phyloP scores from a whole-genome alignment of 2,329 filamentous ascomycete genomes.

The Bimuria novae-zelandiae region DNA sequence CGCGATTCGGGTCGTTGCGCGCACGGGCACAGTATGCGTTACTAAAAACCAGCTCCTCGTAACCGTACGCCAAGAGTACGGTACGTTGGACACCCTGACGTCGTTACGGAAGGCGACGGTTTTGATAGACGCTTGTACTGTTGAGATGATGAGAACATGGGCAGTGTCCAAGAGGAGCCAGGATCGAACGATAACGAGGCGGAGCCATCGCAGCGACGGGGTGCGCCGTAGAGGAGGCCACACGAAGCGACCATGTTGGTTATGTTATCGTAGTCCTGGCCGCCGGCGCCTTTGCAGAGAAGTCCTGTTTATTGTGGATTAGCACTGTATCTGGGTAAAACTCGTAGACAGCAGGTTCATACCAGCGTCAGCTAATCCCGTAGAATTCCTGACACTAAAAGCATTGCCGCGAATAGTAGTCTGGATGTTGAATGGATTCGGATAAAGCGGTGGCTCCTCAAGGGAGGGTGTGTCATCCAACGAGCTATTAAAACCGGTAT shows the following conservation, averaged over 20 bases:
- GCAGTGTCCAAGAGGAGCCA: slow-evolving; percentile 49
- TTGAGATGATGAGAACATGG: slow-evolving; percentile 51
- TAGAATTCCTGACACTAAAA: no score
- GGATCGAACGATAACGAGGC: slow-evolving; percentile 46
- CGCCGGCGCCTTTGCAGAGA: slow-evolving; percentile 23
- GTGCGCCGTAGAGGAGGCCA: slow-evolving; percentile 49
- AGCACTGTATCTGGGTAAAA: no score
- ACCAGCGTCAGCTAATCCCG: no score
- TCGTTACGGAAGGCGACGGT: slow-evolving; percentile 50
- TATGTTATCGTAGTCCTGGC: slow-evolving; percentile 45
- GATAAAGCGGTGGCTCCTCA: slow-evolving; percentile 31
- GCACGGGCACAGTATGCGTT: no score
- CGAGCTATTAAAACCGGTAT: no score
- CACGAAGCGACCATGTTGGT: slow-evolving; percentile 50
- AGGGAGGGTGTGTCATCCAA: no score
- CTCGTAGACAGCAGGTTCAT: no score
- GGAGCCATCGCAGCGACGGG: slow-evolving; percentile 43
- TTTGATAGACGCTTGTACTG: slow-evolving; percentile 52
- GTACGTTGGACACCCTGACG: no score
- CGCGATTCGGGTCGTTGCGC: no score
- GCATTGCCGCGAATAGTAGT: no score
- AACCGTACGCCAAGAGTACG: no score
- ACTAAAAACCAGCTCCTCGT: no score
- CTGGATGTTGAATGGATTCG: slow-evolving; percentile 16
- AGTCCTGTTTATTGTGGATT: neutral